Evolutionary conservation across 805 yeast species (phyloP).

Genomic region (Candida chilensis): DNA sequence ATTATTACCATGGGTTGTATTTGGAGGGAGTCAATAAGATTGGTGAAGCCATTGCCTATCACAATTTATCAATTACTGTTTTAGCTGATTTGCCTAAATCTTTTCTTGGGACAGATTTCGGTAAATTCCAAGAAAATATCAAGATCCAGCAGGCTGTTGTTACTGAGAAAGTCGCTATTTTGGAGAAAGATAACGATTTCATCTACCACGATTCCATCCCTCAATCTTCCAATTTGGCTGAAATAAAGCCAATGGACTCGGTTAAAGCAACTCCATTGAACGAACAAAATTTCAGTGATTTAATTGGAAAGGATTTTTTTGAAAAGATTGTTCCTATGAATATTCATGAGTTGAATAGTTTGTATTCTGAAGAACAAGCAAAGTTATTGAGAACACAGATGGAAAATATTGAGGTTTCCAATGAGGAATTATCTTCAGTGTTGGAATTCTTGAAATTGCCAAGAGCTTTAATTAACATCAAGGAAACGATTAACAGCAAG

Average conservation of each 20-base stretch:
- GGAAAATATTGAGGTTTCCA: slow-evolving; percentile 68
- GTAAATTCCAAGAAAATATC: background rate
- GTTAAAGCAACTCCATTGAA: slow-evolving; percentile 47
- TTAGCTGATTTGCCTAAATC: too few species aligned
- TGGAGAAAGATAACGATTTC: slow-evolving; percentile 81
- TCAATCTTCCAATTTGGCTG: slow-evolving; percentile 45
- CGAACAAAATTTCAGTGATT: slow-evolving; percentile 36
- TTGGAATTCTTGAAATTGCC: slow-evolving; percentile 79
- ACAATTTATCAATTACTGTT: too few species aligned
- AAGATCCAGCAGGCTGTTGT: background rate
- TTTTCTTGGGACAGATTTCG: background rate
- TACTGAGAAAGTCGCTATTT: slow-evolving; percentile 16
- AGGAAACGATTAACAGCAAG: slow-evolving; percentile 18
- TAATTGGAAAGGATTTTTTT: slow-evolving; percentile 51
- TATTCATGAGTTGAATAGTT: slow-evolving; percentile 79
- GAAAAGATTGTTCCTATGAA: slow-evolving; percentile 76
- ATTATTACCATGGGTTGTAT: slow-evolving; percentile 47
- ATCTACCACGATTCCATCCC: slow-evolving; percentile 81
- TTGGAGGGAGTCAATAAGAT: slow-evolving; percentile 47
- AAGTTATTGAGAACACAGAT: slow-evolving; percentile 61
- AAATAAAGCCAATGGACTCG: slow-evolving; percentile 61
- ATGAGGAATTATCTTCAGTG: slow-evolving; percentile 71
- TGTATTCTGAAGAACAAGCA: slow-evolving; percentile 87
- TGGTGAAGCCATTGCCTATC: slow-evolving; percentile 71
- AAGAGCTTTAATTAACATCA: slow-evolving; percentile 46